phyloP scores from a whole-genome alignment of 176 grass and related monocot genomes.

The Carex kokanica region DNA sequence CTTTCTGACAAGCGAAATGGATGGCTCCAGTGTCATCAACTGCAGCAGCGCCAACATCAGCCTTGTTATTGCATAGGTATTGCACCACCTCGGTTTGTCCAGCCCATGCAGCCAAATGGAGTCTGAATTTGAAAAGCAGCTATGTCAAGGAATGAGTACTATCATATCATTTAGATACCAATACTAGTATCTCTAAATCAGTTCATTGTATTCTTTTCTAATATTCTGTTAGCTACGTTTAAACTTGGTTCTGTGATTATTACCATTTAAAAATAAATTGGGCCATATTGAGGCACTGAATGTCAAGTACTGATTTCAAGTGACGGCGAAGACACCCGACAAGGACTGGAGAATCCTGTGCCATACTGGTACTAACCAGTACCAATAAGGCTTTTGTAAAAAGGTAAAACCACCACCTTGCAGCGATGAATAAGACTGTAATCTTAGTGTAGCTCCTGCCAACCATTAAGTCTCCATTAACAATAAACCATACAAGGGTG shows the following conservation, averaged over 20 bases:
- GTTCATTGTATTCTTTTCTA: neutral
- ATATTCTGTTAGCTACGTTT: neutral
- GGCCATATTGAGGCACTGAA: neutral
- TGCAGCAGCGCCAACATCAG: conserved; percentile 68
- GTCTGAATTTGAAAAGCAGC: conserved; percentile 47
- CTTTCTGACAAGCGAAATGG: conserved; percentile 97
- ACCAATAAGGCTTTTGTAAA: neutral
- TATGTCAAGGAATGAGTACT: conserved; percentile 29
- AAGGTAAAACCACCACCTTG: neutral
- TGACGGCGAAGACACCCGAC: neutral
- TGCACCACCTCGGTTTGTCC: conserved; percentile 78
- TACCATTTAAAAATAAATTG: neutral
- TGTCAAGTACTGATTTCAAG: neutral
- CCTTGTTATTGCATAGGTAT: conserved; percentile 94
- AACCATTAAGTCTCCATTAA: too few species aligned
- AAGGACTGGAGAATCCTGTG: neutral
- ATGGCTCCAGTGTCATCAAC: conserved; percentile 84
- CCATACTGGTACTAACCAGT: neutral
- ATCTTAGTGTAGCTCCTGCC: neutral
- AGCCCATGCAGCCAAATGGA: conserved; percentile 96
- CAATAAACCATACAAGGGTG: neutral
- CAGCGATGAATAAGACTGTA: neutral
- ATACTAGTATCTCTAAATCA: neutral
- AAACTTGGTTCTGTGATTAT: neutral
- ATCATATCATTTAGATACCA: neutral